Base-by-base conservation (phyloP, 345 rosid genomes). In the Rubroshorea leprosula region DNA sequence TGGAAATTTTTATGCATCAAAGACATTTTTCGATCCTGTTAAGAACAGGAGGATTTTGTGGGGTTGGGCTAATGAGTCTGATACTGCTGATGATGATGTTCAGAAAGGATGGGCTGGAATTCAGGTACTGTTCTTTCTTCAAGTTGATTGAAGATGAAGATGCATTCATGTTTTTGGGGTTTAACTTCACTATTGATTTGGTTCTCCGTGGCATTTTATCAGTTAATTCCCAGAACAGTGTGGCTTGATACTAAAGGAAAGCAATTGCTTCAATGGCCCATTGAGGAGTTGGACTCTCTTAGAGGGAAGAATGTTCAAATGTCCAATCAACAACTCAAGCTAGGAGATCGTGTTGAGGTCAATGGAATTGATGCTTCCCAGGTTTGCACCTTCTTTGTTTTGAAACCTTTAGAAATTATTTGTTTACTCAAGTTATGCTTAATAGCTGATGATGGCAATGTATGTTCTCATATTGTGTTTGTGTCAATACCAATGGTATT, bases 51-150 rank as follows among this genome's bases (percentile, higher is more conserved):
- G 98, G 65, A 43, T 89, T 16, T 57, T 89, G 8, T 89, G 90
- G 87, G 97, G 97, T 63, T 89, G 98, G 97, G 81, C 80, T 16
- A 92, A 92, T 57, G 95, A 91, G 50, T 88, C 96, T 0, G 93
- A 91, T 55, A 10, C 80, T 0, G 14, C 7, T 10, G 1, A 23
- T 0, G 77, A 74, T 43, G 86, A 89, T 41, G 62, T 51, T 0
- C 0, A 5, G 0, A 92, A 92, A 60, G 95, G 96, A 1, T 89
- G 98, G 98, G 84, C 96, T 0, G 93, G 96, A 44, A 53, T 92
- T 62, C 95, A 86, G 89, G 96, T 90, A 60, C 7, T 21, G 43
- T 6, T 7, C 6, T 20, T 7, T 29, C 1, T 5, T 57, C 17
- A 47, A 9, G 43, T 57, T 44, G 35, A 9, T 4, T 4, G 35